Evolutionary conservation across 2,329 filamentous ascomycete species (phyloP).

Genomic region (Sarocladiaceae sp.): DNA sequence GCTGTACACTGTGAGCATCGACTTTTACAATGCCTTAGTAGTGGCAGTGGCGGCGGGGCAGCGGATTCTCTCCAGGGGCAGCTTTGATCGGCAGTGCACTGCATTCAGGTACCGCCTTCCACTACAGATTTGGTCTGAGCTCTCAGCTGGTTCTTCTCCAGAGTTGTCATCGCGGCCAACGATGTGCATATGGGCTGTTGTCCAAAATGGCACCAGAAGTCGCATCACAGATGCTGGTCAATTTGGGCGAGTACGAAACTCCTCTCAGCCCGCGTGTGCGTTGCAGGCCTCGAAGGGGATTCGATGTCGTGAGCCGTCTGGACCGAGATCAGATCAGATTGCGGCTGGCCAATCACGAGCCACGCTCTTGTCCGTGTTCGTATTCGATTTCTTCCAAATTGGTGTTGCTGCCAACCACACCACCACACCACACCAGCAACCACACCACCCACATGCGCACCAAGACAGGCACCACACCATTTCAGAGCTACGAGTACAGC

Average conservation of each 20-base stretch:
- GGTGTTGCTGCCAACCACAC: too few relatives aligned
- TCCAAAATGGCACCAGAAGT: constrained; percentile 5
- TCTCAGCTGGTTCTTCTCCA: neutral
- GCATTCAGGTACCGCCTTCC: neutral
- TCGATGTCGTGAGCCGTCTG: too few relatives aligned
- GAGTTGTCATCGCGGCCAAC: neutral
- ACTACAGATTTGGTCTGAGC: neutral
- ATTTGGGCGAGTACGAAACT: too few relatives aligned
- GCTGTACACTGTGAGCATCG: too few relatives aligned
- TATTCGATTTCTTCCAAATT: neutral
- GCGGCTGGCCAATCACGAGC: neutral
- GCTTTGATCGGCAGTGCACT: too few relatives aligned
- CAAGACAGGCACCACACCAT: too few relatives aligned
- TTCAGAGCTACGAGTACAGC: too few relatives aligned
- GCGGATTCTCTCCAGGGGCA: too few relatives aligned
- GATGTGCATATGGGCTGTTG: constrained; percentile 6
- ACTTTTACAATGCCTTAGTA: too few relatives aligned
- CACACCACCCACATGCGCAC: neutral
- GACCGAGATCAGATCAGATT: constrained; percentile 8
- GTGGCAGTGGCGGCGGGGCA: constrained; percentile 4
- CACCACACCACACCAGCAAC: too few relatives aligned
- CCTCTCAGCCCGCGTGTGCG: too few relatives aligned
- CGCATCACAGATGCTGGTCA: constrained; percentile 1
- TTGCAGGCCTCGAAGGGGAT: too few relatives aligned
- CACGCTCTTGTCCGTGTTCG: constrained; percentile 4